Percentiles rank a stretch among this genome's conserved stretches.
Evolutionary conservation across 768 basidiomycete genomes (phyloP).

Genomic region (Lactarius akahatsu): DNA sequence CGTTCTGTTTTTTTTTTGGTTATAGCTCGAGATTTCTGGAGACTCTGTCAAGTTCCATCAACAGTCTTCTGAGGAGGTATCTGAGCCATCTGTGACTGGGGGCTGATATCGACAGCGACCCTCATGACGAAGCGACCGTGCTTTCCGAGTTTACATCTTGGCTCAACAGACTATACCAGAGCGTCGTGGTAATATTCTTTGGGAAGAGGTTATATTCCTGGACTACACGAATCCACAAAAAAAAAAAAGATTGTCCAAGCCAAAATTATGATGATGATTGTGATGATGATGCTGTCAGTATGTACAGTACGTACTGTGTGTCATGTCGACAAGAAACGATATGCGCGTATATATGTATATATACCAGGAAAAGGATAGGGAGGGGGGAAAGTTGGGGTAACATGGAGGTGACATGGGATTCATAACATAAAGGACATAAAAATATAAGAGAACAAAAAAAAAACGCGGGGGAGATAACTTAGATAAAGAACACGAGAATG

Average conservation of each 20-base stretch:
- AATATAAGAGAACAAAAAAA: neutral
- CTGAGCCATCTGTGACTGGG: too few species aligned
- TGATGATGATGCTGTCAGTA: conserved; percentile 1
- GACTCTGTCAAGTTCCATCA: too few species aligned
- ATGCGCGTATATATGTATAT: neutral
- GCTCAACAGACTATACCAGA: too few species aligned
- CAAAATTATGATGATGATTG: neutral
- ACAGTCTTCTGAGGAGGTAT: too few species aligned
- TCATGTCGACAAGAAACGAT: neutral
- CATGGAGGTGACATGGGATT: neutral
- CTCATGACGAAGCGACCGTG: too few species aligned
- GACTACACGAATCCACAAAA: neutral
- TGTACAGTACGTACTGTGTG: neutral
- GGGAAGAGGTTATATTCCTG: too few species aligned
- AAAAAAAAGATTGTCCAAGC: too few species aligned
- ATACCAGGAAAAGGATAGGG: neutral
- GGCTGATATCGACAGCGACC: too few species aligned
- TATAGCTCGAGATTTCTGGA: too few species aligned
- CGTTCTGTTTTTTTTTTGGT: too few species aligned
- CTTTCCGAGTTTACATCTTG: too few species aligned
- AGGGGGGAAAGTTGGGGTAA: neutral
- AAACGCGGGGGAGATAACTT: neutral
- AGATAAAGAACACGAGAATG: neutral
- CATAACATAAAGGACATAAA: neutral
- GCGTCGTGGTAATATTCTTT: too few species aligned